Evolutionary conservation across 805 yeast genomes (phyloP).

Genomic region (Zygosaccharomyces kombuchaensis): DNA sequence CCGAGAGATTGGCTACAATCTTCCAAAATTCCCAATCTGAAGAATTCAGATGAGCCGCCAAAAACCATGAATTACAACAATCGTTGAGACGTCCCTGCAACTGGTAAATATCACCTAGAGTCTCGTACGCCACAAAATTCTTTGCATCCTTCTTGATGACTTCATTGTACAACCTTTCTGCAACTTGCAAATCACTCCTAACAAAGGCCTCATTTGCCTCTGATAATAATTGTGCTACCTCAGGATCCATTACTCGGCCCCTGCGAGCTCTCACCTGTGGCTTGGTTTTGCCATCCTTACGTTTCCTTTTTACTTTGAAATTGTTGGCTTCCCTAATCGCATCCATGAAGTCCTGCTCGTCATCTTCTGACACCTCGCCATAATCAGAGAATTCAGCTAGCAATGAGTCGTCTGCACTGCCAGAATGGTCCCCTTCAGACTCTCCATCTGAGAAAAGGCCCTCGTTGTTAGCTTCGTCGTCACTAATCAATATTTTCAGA

Average conservation of each 20-base stretch:
- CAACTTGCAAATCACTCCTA: slow-evolving; percentile 51
- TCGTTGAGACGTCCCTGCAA: slow-evolving; percentile 62
- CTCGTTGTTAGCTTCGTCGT: slow-evolving; percentile 10
- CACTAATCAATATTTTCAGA: slow-evolving; percentile 21
- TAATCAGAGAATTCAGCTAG: slow-evolving; percentile 37
- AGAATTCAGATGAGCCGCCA: slow-evolving; percentile 74
- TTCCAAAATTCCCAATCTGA: slow-evolving; percentile 78
- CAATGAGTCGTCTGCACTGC: slow-evolving; percentile 35
- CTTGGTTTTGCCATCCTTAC: slow-evolving; percentile 33
- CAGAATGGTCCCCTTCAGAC: slow-evolving; percentile 25
- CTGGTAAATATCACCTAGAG: slow-evolving; percentile 78
- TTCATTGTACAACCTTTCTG: slow-evolving; percentile 55
- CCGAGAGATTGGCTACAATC: slow-evolving; percentile 64
- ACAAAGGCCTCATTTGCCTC: slow-evolving; percentile 81
- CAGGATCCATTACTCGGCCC: slow-evolving; percentile 58
- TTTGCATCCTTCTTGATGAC: slow-evolving; percentile 75
- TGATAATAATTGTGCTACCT: slow-evolving; percentile 60
- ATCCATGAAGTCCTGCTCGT: slow-evolving; percentile 48
- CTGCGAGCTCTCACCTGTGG: slow-evolving; percentile 23
- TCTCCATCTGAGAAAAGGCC: slow-evolving; percentile 7
- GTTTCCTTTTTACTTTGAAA: slow-evolving; percentile 46
- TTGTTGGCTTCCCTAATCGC: slow-evolving; percentile 66
- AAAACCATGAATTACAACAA: slow-evolving; percentile 74
- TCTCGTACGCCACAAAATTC: slow-evolving; percentile 79
- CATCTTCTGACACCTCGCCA: slow-evolving; percentile 38